Evolutionary conservation across 129 eudicot genomes (phyloP).

Genomic region (Smallanthus sonchifolius): DNA sequence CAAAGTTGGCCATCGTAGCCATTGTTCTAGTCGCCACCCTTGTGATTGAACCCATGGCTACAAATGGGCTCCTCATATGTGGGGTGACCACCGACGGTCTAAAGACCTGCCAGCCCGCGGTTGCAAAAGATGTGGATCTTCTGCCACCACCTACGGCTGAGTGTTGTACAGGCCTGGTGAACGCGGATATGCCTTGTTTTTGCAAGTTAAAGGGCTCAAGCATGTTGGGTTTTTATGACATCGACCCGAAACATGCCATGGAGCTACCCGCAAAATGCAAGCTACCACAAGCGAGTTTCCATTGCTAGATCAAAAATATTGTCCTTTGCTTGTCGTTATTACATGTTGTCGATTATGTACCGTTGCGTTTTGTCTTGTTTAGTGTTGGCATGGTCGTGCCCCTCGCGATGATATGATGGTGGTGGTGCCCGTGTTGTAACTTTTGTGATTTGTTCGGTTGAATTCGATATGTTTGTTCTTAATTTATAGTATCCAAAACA

Average conservation of each 20-base stretch:
- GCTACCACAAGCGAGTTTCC: constrained; percentile 18
- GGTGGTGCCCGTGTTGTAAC: constrained; percentile 14
- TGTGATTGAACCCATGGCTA: constrained; percentile 17
- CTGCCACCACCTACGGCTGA: constrained; percentile 26
- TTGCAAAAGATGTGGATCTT: constrained; percentile 29
- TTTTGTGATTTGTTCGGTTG: constrained; percentile 5
- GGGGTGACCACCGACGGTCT: constrained; percentile 25
- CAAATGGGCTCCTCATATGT: constrained; percentile 24
- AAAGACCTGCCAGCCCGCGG: constrained; percentile 34
- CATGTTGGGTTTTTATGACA: constrained; percentile 25
- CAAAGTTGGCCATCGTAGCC: constrained; percentile 32
- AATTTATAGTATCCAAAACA: not conserved
- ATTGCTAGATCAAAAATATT: constrained; percentile 19
- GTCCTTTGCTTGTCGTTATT: constrained; percentile 1
- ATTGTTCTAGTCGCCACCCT: constrained; percentile 26
- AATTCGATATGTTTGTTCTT: constrained; percentile 1
- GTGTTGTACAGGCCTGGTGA: constrained; percentile 36
- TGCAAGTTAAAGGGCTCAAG: constrained; percentile 40
- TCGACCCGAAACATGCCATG: constrained; percentile 38
- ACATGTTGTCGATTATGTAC: not conserved
- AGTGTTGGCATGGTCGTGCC: not conserved
- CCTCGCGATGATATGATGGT: not conserved
- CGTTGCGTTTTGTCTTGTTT: constrained; percentile 3
- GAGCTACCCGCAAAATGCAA: constrained; percentile 43
- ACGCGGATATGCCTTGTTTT: constrained; percentile 46